Evolutionary conservation across 179 eudicot species (phyloP).

Genomic region (Spinacia oleracea): DNA sequence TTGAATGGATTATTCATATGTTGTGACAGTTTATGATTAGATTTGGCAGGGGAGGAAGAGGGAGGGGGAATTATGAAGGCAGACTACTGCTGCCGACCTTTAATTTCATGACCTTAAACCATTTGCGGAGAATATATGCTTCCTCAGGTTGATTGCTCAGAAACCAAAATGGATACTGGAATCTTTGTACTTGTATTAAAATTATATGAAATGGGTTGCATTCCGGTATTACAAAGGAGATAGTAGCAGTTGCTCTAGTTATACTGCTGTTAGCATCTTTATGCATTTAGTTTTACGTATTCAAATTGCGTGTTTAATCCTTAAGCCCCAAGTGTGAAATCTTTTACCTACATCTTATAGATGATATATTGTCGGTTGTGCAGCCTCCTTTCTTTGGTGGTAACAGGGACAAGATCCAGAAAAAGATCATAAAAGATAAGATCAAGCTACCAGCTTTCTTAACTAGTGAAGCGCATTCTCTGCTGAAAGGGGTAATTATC

Average conservation of each 20-base stretch:
- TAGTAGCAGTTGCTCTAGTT: no score
- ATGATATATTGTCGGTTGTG: conserved; percentile 25
- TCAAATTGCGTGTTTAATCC: background rate
- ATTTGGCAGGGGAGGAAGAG: background rate
- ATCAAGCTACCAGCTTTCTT: conserved; percentile 76
- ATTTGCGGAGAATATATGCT: background rate
- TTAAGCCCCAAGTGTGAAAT: background rate
- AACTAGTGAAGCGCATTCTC: conserved; percentile 82
- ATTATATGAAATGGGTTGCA: no score
- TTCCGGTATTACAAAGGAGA: no score
- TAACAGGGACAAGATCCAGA: conserved; percentile 67
- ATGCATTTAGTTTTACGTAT: background rate
- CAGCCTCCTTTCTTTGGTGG: conserved; percentile 88
- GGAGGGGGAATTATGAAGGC: background rate
- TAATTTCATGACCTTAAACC: background rate
- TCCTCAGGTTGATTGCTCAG: background rate
- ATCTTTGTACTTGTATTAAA: no score
- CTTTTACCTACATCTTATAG: background rate
- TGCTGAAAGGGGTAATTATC: conserved; percentile 68
- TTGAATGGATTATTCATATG: background rate
- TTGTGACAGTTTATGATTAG: background rate
- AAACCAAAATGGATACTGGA: background rate
- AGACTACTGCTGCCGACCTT: background rate
- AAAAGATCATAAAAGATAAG: conserved; percentile 79
- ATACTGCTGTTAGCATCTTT: background rate